phyloP scores from a whole-genome alignment of 164 flowering plant genomes.

The Berberis thunbergii region DNA sequence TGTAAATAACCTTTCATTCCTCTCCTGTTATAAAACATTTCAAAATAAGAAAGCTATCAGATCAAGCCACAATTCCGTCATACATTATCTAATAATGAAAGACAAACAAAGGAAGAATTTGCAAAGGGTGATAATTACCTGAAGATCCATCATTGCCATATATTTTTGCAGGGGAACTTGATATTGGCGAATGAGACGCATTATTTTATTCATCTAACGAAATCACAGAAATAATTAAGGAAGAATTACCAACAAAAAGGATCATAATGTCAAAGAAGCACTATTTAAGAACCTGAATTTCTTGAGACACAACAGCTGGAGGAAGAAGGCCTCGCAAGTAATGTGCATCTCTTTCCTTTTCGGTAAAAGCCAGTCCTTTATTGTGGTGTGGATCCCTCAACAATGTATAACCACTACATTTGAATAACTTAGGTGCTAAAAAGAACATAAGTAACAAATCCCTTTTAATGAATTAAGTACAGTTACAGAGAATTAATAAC shows the following conservation, averaged over 20 bases:
- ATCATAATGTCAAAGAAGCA: not conserved
- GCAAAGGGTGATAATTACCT: constrained; percentile 25
- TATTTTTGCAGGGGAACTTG: constrained; percentile 74
- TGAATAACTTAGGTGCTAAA: not conserved
- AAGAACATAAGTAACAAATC: too few species aligned
- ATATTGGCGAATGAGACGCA: constrained; percentile 58
- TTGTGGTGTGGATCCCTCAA: constrained; percentile 76
- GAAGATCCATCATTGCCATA: constrained; percentile 74
- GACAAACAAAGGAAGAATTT: not conserved
- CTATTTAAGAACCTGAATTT: constrained; percentile 47
- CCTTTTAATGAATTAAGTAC: too few species aligned
- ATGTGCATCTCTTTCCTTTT: constrained; percentile 74
- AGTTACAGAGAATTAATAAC: too few species aligned
- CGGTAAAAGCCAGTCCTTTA: constrained; percentile 74
- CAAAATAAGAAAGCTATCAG: not conserved
- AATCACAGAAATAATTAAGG: not conserved
- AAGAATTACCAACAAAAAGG: not conserved
- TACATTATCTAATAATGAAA: too few species aligned
- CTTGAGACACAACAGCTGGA: constrained; percentile 42
- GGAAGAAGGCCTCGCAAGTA: constrained; percentile 83
- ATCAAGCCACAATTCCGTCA: not conserved
- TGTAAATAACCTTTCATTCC: constrained; percentile 70
- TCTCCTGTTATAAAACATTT: constrained; percentile 35
- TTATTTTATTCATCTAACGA: constrained; percentile 63
- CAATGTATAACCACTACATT: constrained; percentile 56